phyloP scores from a whole-genome alignment of 139 green algal species.

The Chlorella sp. region DNA sequence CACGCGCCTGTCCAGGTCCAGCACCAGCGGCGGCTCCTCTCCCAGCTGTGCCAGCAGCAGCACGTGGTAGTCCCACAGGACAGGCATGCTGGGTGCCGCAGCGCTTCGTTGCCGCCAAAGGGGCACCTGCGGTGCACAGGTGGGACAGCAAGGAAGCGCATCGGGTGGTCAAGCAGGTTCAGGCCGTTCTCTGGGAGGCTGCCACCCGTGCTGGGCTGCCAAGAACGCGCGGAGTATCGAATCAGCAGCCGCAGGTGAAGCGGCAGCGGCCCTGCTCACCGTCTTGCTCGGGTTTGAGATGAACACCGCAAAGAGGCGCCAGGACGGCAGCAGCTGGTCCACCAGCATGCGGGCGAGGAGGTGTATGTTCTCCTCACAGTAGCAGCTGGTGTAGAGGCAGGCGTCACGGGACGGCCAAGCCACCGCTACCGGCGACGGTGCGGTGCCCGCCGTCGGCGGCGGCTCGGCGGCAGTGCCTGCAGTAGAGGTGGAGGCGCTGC shows the following conservation, averaged over 20 bases:
- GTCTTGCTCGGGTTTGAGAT: slow-evolving; percentile 48
- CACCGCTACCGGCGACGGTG: background rate
- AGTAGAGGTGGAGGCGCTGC: background rate
- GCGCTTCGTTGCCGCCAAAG: slow-evolving; percentile 54
- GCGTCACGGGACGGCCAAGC: background rate
- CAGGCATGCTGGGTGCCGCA: background rate
- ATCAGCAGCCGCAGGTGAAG: background rate
- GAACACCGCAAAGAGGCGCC: slow-evolving; percentile 48
- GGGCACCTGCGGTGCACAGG: slow-evolving; percentile 39
- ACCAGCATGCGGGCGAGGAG: slow-evolving; percentile 22
- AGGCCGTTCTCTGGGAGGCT: no score
- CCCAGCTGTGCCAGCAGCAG: slow-evolving; percentile 17
- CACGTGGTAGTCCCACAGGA: slow-evolving; percentile 59
- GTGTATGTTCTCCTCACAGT: slow-evolving; percentile 64
- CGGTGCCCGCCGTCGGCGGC: no score
- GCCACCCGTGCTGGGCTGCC: no score
- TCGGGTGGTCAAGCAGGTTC: no score
- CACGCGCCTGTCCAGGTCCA: slow-evolving; percentile 47
- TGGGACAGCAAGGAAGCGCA: no score
- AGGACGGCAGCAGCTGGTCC: background rate
- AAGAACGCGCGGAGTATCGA: background rate
- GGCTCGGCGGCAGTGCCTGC: no score
- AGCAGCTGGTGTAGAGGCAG: slow-evolving; percentile 51
- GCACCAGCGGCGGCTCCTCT: slow-evolving; percentile 22
- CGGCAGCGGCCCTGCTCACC: no score